These are phyloP conservation scores for Stenogyne calaminthoides DNA, from an alignment of 305 asterid species.

Conservation along the genomic window DNA sequence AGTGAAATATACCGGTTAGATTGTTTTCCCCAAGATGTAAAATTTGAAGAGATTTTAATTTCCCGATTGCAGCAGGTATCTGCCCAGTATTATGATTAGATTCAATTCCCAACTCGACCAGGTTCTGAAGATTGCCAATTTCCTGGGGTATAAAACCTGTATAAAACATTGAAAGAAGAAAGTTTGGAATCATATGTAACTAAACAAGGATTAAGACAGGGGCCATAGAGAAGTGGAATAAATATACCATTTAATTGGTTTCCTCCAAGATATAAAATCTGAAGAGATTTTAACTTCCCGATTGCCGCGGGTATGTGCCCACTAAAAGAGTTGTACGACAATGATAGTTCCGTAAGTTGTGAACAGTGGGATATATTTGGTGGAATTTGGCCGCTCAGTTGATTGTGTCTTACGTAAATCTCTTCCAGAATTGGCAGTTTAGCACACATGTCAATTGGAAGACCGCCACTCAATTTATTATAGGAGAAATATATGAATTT, in stretches of 20 bases:
- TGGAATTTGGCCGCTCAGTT: neutral
- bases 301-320: conserved; percentile 6
- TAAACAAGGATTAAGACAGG: no score
- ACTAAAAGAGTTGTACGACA: neutral
- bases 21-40: neutral
- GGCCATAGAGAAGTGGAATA: neutral
- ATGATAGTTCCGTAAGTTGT: neutral
- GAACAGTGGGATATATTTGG: conserved; percentile 7
- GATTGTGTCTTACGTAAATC: neutral
- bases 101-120: neutral
- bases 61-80: no score
- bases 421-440: neutral
- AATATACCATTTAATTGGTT: neutral
- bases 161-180: no score
- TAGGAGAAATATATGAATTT: neutral
- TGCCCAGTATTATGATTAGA: neutral
- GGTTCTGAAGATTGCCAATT: neutral
- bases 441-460: neutral
- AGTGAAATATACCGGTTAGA: no score
- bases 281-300: neutral
- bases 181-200: no score
- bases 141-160: neutral
- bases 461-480: neutral
- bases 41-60: neutral
- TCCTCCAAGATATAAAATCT: neutral